These are phyloP conservation scores for Candida michaelii DNA, from an alignment of 805 yeast genomes.

Conservation along the genomic window DNA sequence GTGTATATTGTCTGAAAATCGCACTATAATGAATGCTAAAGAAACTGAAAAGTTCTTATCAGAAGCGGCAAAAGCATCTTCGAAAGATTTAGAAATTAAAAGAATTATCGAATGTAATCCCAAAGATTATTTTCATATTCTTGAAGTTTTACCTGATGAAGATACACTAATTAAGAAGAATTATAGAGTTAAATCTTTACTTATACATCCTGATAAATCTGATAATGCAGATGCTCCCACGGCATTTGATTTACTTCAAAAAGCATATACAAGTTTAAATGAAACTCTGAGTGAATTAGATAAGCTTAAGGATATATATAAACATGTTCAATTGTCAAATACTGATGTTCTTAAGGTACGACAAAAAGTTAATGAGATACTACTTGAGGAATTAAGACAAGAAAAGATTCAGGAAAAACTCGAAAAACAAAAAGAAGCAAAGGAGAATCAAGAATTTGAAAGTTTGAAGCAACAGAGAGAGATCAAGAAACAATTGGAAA, in stretches of 20 bases:
- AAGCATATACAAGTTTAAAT: neutral
- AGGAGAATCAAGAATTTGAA: slow-evolving; percentile 23
- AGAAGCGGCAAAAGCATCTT: slow-evolving; percentile 24
- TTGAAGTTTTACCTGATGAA: slow-evolving; percentile 35
- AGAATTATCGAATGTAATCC: slow-evolving; percentile 50
- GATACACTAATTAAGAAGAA: slow-evolving; percentile 46
- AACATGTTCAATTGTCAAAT: slow-evolving; percentile 15
- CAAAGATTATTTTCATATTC: slow-evolving; percentile 55
- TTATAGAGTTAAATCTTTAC: slow-evolving; percentile 58
- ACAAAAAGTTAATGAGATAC: slow-evolving; percentile 41
- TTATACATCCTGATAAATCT: slow-evolving; percentile 70
- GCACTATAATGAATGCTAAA: neutral
- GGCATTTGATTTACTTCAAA: slow-evolving; percentile 57
- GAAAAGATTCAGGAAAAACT: slow-evolving; percentile 25
- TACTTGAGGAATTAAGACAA: slow-evolving; percentile 36
- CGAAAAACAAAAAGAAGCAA: slow-evolving; percentile 29
- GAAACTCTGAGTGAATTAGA: slow-evolving; percentile 16
- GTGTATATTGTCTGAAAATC: too few relatives aligned
- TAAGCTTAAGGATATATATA: slow-evolving; percentile 30
- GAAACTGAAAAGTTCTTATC: slow-evolving; percentile 3
- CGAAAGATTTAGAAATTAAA: slow-evolving; percentile 52
- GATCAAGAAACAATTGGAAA: slow-evolving; percentile 41
- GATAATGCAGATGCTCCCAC: slow-evolving; percentile 55
- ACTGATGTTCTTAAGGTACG: slow-evolving; percentile 22
- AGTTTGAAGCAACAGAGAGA: slow-evolving; percentile 41